Percentiles rank a stretch among this genome's conserved stretches.
These are phyloP conservation scores for Chlorophyllum brunneum DNA, from an alignment of 768 basidiomycete species.

Conservation along the genomic window DNA sequence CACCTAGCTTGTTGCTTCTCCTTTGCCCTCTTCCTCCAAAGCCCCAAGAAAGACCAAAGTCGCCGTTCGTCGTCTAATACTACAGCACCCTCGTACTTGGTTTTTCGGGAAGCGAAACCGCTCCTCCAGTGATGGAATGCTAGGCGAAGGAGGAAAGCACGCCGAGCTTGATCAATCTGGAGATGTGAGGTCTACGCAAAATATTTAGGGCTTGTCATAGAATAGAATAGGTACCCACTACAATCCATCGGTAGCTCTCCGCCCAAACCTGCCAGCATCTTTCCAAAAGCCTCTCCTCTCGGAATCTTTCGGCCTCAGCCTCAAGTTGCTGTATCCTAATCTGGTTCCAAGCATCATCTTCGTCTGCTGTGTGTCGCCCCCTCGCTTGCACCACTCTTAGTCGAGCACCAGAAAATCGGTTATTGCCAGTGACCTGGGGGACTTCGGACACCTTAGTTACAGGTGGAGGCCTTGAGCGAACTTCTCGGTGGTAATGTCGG, in stretches of 20 bases:
- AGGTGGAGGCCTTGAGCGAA: not conserved
- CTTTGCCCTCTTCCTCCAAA: constrained; percentile 55
- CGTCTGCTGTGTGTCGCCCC: constrained; percentile 51
- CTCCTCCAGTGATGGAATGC: constrained; percentile 61
- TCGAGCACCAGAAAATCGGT: constrained; percentile 24
- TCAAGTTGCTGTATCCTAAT: constrained; percentile 69
- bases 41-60: constrained; percentile 35
- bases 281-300: constrained; percentile 58
- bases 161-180: constrained; percentile 68
- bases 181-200: constrained; percentile 59
- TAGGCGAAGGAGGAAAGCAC: constrained; percentile 57
- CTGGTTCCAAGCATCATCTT: constrained; percentile 77
- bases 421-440: not conserved
- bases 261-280: constrained; percentile 77
- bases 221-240: constrained; percentile 40
- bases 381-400: constrained; percentile 23
- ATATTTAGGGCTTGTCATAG: not conserved
- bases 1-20: constrained; percentile 56
- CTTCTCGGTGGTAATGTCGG: not conserved
- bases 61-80: constrained; percentile 40
- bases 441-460: not conserved
- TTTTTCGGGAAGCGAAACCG: constrained; percentile 29
- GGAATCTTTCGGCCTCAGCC: constrained; percentile 65
- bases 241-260: constrained; percentile 67
- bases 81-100: constrained; percentile 39